phyloP scores from a whole-genome alignment of 1,284 basidiomycete species.

The Cryptococcus sp. region DNA sequence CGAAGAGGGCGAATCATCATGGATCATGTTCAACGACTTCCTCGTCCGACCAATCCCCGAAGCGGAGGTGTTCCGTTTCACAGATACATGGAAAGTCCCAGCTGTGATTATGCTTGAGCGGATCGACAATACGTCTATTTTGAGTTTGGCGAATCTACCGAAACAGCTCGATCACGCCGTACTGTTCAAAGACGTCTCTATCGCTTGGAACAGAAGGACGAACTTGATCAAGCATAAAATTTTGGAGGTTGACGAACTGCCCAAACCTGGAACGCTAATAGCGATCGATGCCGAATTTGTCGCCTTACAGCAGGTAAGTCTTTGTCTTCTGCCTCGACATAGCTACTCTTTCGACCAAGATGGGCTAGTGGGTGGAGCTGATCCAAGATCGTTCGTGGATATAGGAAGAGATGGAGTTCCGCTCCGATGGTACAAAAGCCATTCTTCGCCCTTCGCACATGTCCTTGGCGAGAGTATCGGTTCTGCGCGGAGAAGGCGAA shows the following conservation, averaged over 20 bases:
- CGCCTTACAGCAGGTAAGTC: slow-evolving; percentile 78
- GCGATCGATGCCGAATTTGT: slow-evolving; percentile 99
- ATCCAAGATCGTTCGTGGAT: neutral
- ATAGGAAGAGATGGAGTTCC: slow-evolving; percentile 92
- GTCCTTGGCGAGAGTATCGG: slow-evolving; percentile 91
- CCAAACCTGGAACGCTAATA: slow-evolving; percentile 79
- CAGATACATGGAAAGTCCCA: slow-evolving; percentile 92
- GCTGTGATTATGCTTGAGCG: slow-evolving; percentile 86
- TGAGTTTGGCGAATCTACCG: slow-evolving; percentile 71
- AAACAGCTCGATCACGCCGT: slow-evolving; percentile 71
- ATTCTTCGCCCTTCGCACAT: slow-evolving; percentile 87
- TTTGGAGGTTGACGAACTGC: slow-evolving; percentile 74
- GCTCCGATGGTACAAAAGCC: slow-evolving; percentile 91
- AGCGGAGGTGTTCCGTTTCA: slow-evolving; percentile 82
- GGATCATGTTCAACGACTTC: slow-evolving; percentile 98
- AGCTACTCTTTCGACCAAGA: slow-evolving; percentile 2
- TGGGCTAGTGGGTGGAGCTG: neutral
- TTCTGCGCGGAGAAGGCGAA: slow-evolving; percentile 79
- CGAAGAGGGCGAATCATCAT: slow-evolving; percentile 56
- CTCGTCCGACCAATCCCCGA: slow-evolving; percentile 80
- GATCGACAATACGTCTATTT: slow-evolving; percentile 60
- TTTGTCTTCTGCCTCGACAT: slow-evolving; percentile 1
- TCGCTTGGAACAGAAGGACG: slow-evolving; percentile 75
- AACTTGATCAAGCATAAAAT: slow-evolving; percentile 74
- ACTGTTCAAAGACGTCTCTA: slow-evolving; percentile 80